Base-by-base conservation (phyloP, 1,139 yeast species). In the Blastobotrys arbuscula region DNA sequence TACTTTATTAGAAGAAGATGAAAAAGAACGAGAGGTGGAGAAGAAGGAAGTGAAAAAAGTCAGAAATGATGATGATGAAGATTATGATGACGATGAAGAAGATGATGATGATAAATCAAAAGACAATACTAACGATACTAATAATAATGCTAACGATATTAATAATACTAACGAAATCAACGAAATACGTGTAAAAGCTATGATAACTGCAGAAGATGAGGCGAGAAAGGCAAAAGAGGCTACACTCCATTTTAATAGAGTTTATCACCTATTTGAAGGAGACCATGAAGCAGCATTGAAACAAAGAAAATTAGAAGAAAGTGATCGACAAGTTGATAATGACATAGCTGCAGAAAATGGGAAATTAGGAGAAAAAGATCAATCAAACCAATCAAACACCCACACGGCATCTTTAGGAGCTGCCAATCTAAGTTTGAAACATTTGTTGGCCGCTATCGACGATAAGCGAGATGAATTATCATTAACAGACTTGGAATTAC, bases 221-320 rank as follows among this genome's bases (percentile, higher is more conserved):
- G 30, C 43, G 10, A 46, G 38, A 21, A 50, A 46, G 35, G 41
- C 50, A 13, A 55, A 51, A 41, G 59, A 58, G 15, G 55, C 59
- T 21, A 51, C 53, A 23, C 53, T 84, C 77, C 60, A 53, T 44
- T 58, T 60, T 50, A 55, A 58, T 44, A 56, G 58, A 38, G 79
- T 85, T 38, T 89, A 88, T 61, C 96, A 89, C 61, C 81, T 79
- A 52, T 87, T 88, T 62, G 97, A 90, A 61, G 78, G 79, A 55
- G 97, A 89, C 63, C 71, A 80, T 55, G 95, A 86, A 50, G 85
- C 92, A 1, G 72, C 87, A 45, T 72, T 82, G 49, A 87, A 88
- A 59, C 75, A 95, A 61, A 69, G 89, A 55, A 86, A 83, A 59
- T 71, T 89, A 37, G 95, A 87, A 59, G 84, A 84, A 56, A 83